phyloP scores from a whole-genome alignment of 2,329 filamentous ascomycete species.

The Fusarium lateritium region DNA sequence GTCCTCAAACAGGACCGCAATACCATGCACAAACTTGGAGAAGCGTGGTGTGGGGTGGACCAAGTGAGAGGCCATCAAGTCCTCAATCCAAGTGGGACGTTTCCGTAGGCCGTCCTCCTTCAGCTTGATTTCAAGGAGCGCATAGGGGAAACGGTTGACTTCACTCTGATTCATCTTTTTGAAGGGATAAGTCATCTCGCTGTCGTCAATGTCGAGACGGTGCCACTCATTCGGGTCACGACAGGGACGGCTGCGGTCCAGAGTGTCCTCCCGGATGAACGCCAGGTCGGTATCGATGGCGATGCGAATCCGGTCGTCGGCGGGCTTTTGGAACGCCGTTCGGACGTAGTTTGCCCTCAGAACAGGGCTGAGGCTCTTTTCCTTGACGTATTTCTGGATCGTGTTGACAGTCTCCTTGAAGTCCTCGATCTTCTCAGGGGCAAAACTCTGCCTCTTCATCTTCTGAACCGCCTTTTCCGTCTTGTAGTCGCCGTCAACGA shows the following conservation, averaged over 20 bases:
- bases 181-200: slow-evolving; percentile 89
- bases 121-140: slow-evolving; percentile 93
- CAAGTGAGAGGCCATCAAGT: slow-evolving; percentile 92
- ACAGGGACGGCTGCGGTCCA: slow-evolving; percentile 88
- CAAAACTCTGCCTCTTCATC: slow-evolving; percentile 82
- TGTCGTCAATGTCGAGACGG: slow-evolving; percentile 87
- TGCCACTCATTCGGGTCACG: slow-evolving; percentile 93
- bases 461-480: slow-evolving; percentile 93
- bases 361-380: slow-evolving; percentile 84
- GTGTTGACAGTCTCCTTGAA: slow-evolving; percentile 81
- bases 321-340: slow-evolving; percentile 96
- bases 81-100: slow-evolving; percentile 87
- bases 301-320: slow-evolving; percentile 90
- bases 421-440: slow-evolving; percentile 74
- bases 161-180: slow-evolving; percentile 90
- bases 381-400: slow-evolving; percentile 85
- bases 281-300: slow-evolving; percentile 94
- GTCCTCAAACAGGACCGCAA: slow-evolving; percentile 93
- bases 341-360: slow-evolving; percentile 93
- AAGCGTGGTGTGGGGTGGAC: slow-evolving; percentile 92
- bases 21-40: slow-evolving; percentile 96
- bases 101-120: slow-evolving; percentile 76
- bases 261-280: slow-evolving; percentile 83
- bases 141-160: slow-evolving; percentile 90
- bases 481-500: slow-evolving; percentile 88